Base-by-base conservation (phyloP, 1,139 yeast species). In the Pichiaceae sp. region DNA sequence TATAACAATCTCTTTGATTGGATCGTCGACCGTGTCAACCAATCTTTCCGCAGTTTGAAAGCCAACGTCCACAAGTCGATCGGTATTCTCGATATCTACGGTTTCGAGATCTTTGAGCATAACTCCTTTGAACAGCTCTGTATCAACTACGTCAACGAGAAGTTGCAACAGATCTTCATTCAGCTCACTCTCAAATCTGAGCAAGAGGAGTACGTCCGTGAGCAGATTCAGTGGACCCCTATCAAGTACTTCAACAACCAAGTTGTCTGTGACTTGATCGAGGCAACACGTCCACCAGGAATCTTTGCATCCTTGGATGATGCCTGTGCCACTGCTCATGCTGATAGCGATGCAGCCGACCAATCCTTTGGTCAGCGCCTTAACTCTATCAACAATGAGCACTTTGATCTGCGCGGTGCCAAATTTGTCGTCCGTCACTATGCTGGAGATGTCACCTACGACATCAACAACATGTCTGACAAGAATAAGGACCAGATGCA, bases 381-480 rank as follows among this genome's bases (percentile, higher is more conserved):
- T 52, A 84, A 87, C 46, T 70, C 86, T 77, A 84, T 93, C 41
- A 68, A 89, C 3, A 89, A 89, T 58, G 80, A 83, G 29, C 94
- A 93, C 60, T 87, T 93, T 53, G 96, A 89, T 54, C 76, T 85
- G 50, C 78, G 98, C 53, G 80, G 85, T 47, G 77, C 80, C 32
- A 89, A 91, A 57, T 93, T 93, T 49, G 68, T 93, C 44, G 78
- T 93, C 54, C 89, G 86, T 63, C 99, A 93, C 62, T 93, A 93
- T 64, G 98, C 98, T 25, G 98, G 98, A 56, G 98, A 93, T 64
- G 99, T 93, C 35, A 82, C 89, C 25, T 93, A 93, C 55, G 96
- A 89, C 47, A 80, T 89, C 39, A 67, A 70, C 24, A 85, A 89
- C 15, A 89, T 93, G 86, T 91, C 98, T 2, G 98, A 93, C 59